Base-by-base conservation (phyloP, 768 basidiomycete species). In the Lactarius hengduanensis region DNA sequence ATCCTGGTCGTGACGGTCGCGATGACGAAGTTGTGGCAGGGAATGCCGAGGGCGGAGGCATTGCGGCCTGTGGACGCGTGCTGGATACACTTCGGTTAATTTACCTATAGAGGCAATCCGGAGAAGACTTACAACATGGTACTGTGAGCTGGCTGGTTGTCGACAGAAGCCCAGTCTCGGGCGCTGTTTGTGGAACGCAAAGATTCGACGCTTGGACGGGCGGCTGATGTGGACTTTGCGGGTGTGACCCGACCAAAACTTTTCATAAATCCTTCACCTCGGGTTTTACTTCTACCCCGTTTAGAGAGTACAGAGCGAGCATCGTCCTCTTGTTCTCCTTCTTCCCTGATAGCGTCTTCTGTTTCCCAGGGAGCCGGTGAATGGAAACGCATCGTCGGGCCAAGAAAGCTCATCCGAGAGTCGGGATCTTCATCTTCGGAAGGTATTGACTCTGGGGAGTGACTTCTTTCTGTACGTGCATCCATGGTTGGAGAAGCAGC, bases 331-430 rank as follows among this genome's bases (percentile, higher is more conserved):
- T 77, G 71, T 50, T 86, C 85, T 32, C 80, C 80, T 38, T 80
- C 84, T 72, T 81, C 82, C 36, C 79, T 75, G 3, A 81, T 64
- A 4, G 76, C 45, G 16, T 81, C 84, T 58, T 85, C 88, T 43
- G 82, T 76, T 76, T 92, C 91, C 91, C 91, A 94, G 47, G 91
- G 91, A 20, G 91, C 88, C 30, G 83, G 87, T 68, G 89, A 90
- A 75, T 91, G 89, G 73, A 91, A 86, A 59, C 87, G 86, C 83
- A 92, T 90, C 76, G 86, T 91, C 36, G 91, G 91, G n/a, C 92
- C 92, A 40, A 89, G 84, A 57, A 87, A 77, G 71, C 89, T 91
- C 76, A 92, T 84, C 61, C 87, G 81, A 65, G 81, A 75, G 2
- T 80, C 76, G 43, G 78, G 71, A 10, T 80, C 80, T 43, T 83